Evolutionary conservation across 2,329 filamentous ascomycete species (phyloP).

Genomic region (Apiospora koreana): DNA sequence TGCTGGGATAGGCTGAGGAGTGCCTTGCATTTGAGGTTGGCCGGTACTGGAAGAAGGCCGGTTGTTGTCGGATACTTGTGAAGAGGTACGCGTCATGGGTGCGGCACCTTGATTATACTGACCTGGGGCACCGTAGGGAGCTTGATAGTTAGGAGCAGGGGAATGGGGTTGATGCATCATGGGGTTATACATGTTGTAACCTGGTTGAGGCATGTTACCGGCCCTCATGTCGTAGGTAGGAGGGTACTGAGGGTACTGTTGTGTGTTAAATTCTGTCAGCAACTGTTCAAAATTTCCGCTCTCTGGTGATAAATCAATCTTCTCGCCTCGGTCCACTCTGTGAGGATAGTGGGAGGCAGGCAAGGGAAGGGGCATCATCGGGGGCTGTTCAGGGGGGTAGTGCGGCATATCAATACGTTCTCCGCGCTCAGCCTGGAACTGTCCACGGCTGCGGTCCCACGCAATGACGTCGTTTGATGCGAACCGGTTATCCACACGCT

Average conservation of each 20-base stretch:
- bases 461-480: constrained; percentile 25
- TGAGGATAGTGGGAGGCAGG: neutral
- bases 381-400: neutral
- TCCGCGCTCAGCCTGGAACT: constrained; percentile 17
- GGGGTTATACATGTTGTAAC: constrained; percentile 27
- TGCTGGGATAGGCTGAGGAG: constrained; percentile 64
- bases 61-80: constrained; percentile 70
- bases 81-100: constrained; percentile 83
- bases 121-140: constrained; percentile 44
- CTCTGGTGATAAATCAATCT: constrained; percentile 65
- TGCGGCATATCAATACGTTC: constrained; percentile 9
- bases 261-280: constrained; percentile 63
- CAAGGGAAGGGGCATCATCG: neutral
- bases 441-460: constrained; percentile 9
- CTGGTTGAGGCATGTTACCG: constrained; percentile 41
- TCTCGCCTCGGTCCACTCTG: neutral
- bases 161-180: constrained; percentile 42
- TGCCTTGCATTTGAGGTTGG: constrained; percentile 60
- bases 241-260: constrained; percentile 60
- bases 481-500: constrained; percentile 43
- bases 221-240: constrained; percentile 41
- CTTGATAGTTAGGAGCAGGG: constrained; percentile 48
- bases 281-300: constrained; percentile 70
- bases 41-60: constrained; percentile 65
- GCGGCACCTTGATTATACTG: constrained; percentile 47